Evolutionary conservation across 495 filamentous ascomycete genomes (phyloP).

Genomic region (Daldinia vernicosa): DNA sequence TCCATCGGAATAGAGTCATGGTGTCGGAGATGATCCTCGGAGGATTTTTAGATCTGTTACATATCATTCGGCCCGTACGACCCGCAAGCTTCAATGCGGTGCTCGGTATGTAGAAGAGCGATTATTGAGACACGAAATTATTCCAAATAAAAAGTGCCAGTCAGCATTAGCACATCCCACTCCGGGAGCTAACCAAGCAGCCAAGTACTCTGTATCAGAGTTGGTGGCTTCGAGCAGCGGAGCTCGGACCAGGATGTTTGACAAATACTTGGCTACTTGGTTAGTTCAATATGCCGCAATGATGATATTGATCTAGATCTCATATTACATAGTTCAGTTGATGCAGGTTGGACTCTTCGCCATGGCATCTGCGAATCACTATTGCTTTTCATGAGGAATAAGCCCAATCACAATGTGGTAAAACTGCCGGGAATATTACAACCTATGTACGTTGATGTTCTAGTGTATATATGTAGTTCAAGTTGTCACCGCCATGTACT

Average conservation of each 20-base stretch:
- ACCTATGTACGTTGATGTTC: neutral
- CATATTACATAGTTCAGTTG: neutral
- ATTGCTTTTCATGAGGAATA: neutral
- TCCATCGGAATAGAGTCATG: neutral
- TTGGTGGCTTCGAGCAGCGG: constrained; percentile 35
- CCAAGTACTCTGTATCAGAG: constrained; percentile 12
- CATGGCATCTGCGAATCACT: neutral
- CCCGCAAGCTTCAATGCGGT: constrained; percentile 15
- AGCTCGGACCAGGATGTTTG: constrained; percentile 39
- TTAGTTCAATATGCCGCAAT: constrained; percentile 11
- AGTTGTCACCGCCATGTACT: neutral
- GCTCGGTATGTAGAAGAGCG: constrained; percentile 5
- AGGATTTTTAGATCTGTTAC: constrained; percentile 20
- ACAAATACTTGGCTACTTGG: constrained; percentile 27
- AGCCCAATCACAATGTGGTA: neutral
- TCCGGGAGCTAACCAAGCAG: constrained; percentile 26
- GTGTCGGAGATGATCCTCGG: constrained; percentile 2
- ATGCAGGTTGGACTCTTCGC: neutral
- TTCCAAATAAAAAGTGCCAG: constrained; percentile 43
- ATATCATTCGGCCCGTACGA: constrained; percentile 4
- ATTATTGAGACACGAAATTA: constrained; percentile 22
- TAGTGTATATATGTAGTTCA: neutral
- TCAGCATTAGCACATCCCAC: constrained; percentile 30
- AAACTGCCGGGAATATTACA: neutral
- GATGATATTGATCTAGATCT: constrained; percentile 22